These are phyloP conservation scores for Diaporthe longicolla DNA, from an alignment of 2,329 filamentous ascomycete species.

Conservation along the genomic window DNA sequence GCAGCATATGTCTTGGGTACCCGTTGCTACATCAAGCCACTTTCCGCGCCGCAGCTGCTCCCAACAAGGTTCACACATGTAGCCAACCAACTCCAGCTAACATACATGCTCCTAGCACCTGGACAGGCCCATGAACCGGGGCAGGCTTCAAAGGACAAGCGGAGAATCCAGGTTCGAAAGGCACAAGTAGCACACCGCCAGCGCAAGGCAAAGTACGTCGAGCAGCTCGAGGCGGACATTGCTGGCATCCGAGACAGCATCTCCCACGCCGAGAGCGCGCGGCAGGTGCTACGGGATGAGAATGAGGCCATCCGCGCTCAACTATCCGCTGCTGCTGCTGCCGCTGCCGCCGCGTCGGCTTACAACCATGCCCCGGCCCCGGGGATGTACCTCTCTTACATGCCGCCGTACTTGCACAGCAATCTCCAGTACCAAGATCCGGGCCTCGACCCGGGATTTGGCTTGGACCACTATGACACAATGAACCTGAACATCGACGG, in stretches of 20 bases:
- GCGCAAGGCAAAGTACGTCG: slow-evolving; percentile 69
- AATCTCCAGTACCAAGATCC: slow-evolving; percentile 51
- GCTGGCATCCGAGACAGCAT: slow-evolving; percentile 63
- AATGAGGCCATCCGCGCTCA: slow-evolving; percentile 60
- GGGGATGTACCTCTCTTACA: slow-evolving; percentile 27
- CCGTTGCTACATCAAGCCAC: slow-evolving; percentile 8
- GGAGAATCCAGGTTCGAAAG: slow-evolving; percentile 66
- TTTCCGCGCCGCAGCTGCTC: background rate
- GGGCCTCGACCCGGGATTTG: slow-evolving; percentile 58
- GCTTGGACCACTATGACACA: slow-evolving; percentile 42
- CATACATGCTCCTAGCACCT: slow-evolving; percentile 34
- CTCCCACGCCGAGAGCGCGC: slow-evolving; percentile 57
- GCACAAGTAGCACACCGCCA: slow-evolving; percentile 70
- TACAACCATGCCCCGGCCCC: background rate
- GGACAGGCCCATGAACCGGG: slow-evolving; percentile 31
- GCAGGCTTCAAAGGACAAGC: slow-evolving; percentile 55
- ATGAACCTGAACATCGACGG: slow-evolving; percentile 51
- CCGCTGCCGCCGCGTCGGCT: slow-evolving; percentile 37
- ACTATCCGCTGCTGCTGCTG: slow-evolving; percentile 50
- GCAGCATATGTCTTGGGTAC: slow-evolving; percentile 7
- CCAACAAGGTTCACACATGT: slow-evolving; percentile 7
- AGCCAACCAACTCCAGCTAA: slow-evolving; percentile 20
- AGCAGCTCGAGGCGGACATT: slow-evolving; percentile 67
- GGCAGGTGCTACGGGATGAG: slow-evolving; percentile 54
- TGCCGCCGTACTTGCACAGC: slow-evolving; percentile 49